Base-by-base conservation (phyloP, 1,284 basidiomycete species). In the Porphyrellus sp. region DNA sequence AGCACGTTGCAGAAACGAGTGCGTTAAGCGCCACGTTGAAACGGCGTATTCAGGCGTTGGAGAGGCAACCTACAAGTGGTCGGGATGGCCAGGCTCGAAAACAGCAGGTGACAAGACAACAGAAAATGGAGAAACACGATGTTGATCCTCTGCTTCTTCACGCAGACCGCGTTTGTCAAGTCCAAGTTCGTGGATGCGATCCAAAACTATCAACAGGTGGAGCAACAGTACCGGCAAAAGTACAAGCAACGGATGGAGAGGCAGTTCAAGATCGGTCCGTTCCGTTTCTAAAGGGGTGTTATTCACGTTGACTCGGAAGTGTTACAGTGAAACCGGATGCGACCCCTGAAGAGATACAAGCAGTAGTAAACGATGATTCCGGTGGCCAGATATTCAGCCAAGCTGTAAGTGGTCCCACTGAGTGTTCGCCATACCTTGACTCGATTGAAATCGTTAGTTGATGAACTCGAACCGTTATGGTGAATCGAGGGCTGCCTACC, bases 201-300 rank as follows among this genome's bases (percentile, higher is more conserved):
- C 56, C 87, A 91, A 71, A 83, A 77, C 59, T 91, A 90, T 65
- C 93, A 98, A 74, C 82, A 83, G 37, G 92, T 97, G 23, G 97
- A 99, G 74, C 89, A 94, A 72, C 86, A 92, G 67, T 93, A 91
- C 70, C 86, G 96, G 53, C 81, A 88, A 60, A 95, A 92, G 76
- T 94, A 97, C 74, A 93, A 93, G 73, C 91, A 95, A 70, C 81
- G 94, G 41, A 86, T 96, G 77, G 95, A 96, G 75, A 83, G 97
- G 58, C 97, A 99, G 74, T 96, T 89, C 78, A 93, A 88, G 74
- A 99, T 99, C 62, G 89, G 89, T 88, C 50, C 9, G 80, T 74
- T 24, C 20, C 25, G 8, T 51, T 47, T 18, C 8, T 4, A 5
- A 4, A 1, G 20, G 18, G 24, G 46, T 33, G 16, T 54, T 24